phyloP scores from a whole-genome alignment of 495 filamentous ascomycete genomes.

The Monascus purpureus region DNA sequence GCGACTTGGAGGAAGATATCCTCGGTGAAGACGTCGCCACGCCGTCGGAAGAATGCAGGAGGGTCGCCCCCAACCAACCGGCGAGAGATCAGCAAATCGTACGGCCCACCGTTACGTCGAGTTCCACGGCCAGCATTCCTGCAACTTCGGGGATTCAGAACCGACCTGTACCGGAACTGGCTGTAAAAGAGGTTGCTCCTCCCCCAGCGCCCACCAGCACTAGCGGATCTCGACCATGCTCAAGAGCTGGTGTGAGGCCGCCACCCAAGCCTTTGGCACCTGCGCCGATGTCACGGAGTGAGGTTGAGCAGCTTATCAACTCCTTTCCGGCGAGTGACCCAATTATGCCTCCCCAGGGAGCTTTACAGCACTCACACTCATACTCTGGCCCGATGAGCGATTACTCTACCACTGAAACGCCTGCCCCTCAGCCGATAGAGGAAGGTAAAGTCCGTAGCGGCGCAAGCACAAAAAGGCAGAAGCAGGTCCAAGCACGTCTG shows the following conservation, averaged over 20 bases:
- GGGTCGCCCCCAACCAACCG: slow-evolving; percentile 20
- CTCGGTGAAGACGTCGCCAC: slow-evolving; percentile 36
- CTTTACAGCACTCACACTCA: slow-evolving; percentile 31
- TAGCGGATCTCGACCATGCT: slow-evolving; percentile 21
- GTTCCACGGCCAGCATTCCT: slow-evolving; percentile 14
- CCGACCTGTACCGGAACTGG: slow-evolving; percentile 4
- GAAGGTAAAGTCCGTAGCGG: slow-evolving; percentile 22
- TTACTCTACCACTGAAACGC: slow-evolving; percentile 18
- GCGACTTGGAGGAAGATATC: slow-evolving; percentile 49
- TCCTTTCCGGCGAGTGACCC: slow-evolving; percentile 46
- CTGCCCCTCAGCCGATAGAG: slow-evolving; percentile 13
- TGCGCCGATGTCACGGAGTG: slow-evolving; percentile 24
- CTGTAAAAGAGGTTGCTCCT: slow-evolving; percentile 8
- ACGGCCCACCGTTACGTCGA: slow-evolving; percentile 22
- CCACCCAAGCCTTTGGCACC: slow-evolving; percentile 27
- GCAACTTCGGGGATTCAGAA: slow-evolving; percentile 10
- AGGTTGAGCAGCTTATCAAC: slow-evolving; percentile 20
- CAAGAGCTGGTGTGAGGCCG: slow-evolving; percentile 21
- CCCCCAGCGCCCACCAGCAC: slow-evolving; percentile 15
- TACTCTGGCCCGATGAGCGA: slow-evolving; percentile 33
- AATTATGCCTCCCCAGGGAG: slow-evolving; percentile 25
- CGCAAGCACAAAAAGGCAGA: slow-evolving; percentile 20
- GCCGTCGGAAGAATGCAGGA: slow-evolving; percentile 18
- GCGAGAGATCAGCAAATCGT: slow-evolving; percentile 27
- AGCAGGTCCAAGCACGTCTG: slow-evolving; percentile 35